phyloP scores from a whole-genome alignment of 1,284 basidiomycete genomes.

The Anthracocystis setariae region DNA sequence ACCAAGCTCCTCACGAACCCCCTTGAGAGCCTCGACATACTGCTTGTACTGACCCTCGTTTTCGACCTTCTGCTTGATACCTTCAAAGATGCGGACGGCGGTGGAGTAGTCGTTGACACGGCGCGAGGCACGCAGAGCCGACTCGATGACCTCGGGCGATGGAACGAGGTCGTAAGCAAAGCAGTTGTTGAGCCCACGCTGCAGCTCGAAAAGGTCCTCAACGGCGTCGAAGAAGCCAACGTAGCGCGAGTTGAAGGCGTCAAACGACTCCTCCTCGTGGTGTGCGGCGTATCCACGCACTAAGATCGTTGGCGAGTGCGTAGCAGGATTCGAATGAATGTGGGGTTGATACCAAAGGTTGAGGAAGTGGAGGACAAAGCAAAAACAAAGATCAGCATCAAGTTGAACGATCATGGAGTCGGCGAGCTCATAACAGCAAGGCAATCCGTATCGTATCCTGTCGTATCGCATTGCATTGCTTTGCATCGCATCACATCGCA shows the following conservation, averaged over 20 bases:
- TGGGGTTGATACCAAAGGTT: neutral
- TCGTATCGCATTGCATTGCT: too few species aligned
- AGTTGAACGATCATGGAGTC: neutral
- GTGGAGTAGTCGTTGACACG: constrained; percentile 97
- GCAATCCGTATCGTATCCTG: too few species aligned
- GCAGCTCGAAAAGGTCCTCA: constrained; percentile 88
- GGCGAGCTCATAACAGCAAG: neutral
- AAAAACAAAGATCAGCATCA: constrained; percentile 5
- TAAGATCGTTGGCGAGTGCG: neutral
- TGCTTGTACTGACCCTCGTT: constrained; percentile 66
- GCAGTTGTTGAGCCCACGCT: constrained; percentile 96
- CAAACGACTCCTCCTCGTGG: constrained; percentile 84
- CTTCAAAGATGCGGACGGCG: constrained; percentile 88
- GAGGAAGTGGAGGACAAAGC: neutral
- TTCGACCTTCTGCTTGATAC: constrained; percentile 68
- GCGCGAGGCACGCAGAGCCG: constrained; percentile 86
- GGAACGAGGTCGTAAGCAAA: constrained; percentile 99
- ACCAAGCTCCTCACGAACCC: constrained; percentile 62
- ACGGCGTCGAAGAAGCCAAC: constrained; percentile 90
- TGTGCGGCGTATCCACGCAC: constrained; percentile 61
- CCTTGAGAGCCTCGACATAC: constrained; percentile 64
- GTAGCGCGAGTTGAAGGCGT: constrained; percentile 92
- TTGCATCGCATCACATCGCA: too few species aligned
- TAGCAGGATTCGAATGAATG: neutral
- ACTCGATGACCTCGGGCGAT: constrained; percentile 85